These are phyloP conservation scores for Aspergillus piperis DNA, from an alignment of 2,329 filamentous ascomycete species.

Conservation along the genomic window DNA sequence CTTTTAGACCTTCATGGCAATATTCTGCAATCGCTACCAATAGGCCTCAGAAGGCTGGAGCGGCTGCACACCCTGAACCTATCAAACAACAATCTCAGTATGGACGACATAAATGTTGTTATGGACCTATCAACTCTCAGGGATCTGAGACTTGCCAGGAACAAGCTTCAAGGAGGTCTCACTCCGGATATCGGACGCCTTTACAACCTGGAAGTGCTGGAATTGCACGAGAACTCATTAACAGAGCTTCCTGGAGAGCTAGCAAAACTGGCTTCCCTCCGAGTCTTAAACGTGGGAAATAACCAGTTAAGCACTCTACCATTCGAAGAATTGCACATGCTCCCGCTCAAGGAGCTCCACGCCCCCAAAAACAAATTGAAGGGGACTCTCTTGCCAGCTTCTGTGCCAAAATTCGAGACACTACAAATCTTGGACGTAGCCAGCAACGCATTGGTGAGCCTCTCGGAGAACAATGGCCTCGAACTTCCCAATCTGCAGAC, in stretches of 20 bases:
- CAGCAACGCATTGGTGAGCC: constrained; percentile 66
- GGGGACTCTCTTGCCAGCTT: constrained; percentile 68
- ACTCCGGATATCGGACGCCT: constrained; percentile 65
- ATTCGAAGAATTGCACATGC: constrained; percentile 65
- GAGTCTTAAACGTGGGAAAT: constrained; percentile 75
- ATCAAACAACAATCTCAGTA: constrained; percentile 77
- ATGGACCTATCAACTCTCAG: constrained; percentile 70
- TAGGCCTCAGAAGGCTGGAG: constrained; percentile 72
- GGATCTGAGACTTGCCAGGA: constrained; percentile 80
- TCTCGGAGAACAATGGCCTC: constrained; percentile 55
- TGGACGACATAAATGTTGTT: constrained; percentile 70
- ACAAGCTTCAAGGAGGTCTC: constrained; percentile 69
- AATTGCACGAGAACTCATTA: constrained; percentile 79
- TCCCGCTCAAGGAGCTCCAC: constrained; percentile 73
- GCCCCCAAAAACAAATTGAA: constrained; percentile 76
- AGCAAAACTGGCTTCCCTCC: constrained; percentile 67
- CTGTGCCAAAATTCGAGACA: constrained; percentile 59
- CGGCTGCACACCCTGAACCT: constrained; percentile 80
- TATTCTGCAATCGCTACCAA: constrained; percentile 67
- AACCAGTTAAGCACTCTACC: constrained; percentile 74
- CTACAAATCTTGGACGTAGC: constrained; percentile 78
- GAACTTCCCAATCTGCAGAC: constrained; percentile 70
- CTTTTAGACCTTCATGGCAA: constrained; percentile 86
- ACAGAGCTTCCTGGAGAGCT: constrained; percentile 68
- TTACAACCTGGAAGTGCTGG: constrained; percentile 72